phyloP scores from a whole-genome alignment of 2,329 filamentous ascomycete genomes.

The Thielaviopsis musarum region DNA sequence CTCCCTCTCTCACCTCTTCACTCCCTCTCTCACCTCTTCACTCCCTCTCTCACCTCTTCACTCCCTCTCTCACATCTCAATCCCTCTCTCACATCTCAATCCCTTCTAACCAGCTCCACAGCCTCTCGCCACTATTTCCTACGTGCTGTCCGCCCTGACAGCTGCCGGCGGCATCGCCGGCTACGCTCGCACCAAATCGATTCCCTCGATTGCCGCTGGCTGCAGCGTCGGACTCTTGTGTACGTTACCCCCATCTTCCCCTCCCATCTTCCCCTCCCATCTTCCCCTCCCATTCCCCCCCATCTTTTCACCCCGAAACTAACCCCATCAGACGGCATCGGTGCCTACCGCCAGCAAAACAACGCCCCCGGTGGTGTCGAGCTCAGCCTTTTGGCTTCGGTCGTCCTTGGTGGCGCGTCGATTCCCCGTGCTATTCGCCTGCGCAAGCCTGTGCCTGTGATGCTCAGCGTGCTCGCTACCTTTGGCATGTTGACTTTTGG shows the following conservation, averaged over 20 bases:
- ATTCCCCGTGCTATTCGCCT: slow-evolving; percentile 75
- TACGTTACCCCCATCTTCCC: slow-evolving; percentile 17
- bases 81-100: no score
- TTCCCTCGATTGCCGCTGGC: slow-evolving; percentile 76
- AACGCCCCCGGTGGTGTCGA: slow-evolving; percentile 69
- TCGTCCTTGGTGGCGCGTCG: slow-evolving; percentile 68
- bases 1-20: no score
- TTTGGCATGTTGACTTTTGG: slow-evolving; percentile 73
- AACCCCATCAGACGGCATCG: slow-evolving; percentile 44
- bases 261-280: not conserved
- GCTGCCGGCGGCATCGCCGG: slow-evolving; percentile 77
- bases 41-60: no score
- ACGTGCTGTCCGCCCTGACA: slow-evolving; percentile 63
- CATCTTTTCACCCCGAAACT: not conserved
- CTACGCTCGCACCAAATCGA: slow-evolving; percentile 66
- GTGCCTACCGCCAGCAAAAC: slow-evolving; percentile 64
- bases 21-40: no score
- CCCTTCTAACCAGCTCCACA: slow-evolving; percentile 8
- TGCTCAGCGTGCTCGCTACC: slow-evolving; percentile 60
- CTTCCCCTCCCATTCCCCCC: not conserved
- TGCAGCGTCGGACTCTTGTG: slow-evolving; percentile 57
- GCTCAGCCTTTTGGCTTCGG: slow-evolving; percentile 70
- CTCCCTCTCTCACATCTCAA: no score
- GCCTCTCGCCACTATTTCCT: slow-evolving; percentile 40
- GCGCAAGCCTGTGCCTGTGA: slow-evolving; percentile 68